phyloP scores from a whole-genome alignment of 164 flowering plant species.

The Umbellularia californica region DNA sequence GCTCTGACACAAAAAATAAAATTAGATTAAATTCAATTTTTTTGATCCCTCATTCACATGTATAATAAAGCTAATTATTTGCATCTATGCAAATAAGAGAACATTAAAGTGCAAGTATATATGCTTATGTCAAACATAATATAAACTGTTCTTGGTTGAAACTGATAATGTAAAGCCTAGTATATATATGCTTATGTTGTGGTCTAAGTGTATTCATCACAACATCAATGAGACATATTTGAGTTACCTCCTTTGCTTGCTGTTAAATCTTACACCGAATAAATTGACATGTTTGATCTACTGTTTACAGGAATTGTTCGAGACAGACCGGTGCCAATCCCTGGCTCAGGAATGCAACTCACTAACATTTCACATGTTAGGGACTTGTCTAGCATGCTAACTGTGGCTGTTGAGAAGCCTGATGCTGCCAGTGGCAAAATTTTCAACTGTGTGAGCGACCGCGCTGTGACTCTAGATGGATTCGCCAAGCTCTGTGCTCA shows the following conservation, averaged over 20 bases:
- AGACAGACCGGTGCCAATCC: conserved; percentile 84
- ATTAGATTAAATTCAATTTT: no score
- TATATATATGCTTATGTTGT: no score
- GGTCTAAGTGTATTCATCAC: no score
- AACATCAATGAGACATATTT: no score
- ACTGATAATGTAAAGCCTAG: no score
- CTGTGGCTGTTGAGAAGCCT: conserved; percentile 78
- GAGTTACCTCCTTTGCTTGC: not conserved
- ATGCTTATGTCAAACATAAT: no score
- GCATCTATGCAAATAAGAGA: no score
- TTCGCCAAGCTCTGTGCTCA: conserved; percentile 88
- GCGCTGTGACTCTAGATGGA: conserved; percentile 94
- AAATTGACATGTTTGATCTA: not conserved
- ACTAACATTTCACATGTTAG: conserved; percentile 87
- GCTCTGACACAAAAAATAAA: no score
- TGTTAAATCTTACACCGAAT: not conserved
- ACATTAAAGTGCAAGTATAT: no score
- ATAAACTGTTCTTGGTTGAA: no score
- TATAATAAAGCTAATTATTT: no score
- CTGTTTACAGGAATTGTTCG: conserved; percentile 76
- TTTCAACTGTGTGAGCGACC: conserved; percentile 92
- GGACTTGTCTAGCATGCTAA: conserved; percentile 89
- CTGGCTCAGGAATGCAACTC: conserved; percentile 97
- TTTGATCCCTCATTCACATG: no score
- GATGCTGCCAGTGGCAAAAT: conserved; percentile 60